phyloP scores from a whole-genome alignment of 2,329 filamentous ascomycete genomes.

The Epichloe scottii region DNA sequence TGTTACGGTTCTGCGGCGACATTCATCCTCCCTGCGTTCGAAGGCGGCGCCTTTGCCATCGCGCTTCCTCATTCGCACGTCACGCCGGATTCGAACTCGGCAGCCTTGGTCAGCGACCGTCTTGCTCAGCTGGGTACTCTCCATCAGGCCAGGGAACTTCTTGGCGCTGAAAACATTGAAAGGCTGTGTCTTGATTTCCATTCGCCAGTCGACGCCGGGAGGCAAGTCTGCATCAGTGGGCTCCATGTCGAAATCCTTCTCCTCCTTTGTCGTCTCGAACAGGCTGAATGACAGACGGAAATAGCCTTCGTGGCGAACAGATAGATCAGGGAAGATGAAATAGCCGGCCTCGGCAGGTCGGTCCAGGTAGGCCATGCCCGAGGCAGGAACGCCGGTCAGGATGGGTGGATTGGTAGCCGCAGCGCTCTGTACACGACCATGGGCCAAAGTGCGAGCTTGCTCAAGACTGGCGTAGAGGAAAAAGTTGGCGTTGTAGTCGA shows the following conservation, averaged over 20 bases:
- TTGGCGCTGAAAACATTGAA: slow-evolving; percentile 94
- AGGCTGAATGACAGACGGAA: slow-evolving; percentile 88
- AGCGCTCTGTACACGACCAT: slow-evolving; percentile 58
- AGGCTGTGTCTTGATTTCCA: slow-evolving; percentile 77
- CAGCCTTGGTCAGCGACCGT: slow-evolving; percentile 94
- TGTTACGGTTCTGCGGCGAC: slow-evolving; percentile 26
- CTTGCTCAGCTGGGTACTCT: slow-evolving; percentile 79
- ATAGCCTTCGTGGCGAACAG: slow-evolving; percentile 86
- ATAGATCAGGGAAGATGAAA: slow-evolving; percentile 95
- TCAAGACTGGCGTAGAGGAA: slow-evolving; percentile 92
- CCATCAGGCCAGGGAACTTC: slow-evolving; percentile 90
- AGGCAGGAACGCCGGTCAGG: slow-evolving; percentile 85
- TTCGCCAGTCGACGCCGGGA: slow-evolving; percentile 59
- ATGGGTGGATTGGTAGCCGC: slow-evolving; percentile 67
- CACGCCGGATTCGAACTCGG: slow-evolving; percentile 86
- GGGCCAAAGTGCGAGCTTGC: slow-evolving; percentile 69
- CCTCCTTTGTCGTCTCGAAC: slow-evolving; percentile 85
- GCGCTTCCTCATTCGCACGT: slow-evolving; percentile 82
- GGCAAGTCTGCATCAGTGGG: slow-evolving; percentile 33
- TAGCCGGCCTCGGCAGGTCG: slow-evolving; percentile 71
- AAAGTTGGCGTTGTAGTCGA: slow-evolving; percentile 91
- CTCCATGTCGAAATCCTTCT: slow-evolving; percentile 59
- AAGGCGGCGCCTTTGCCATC: slow-evolving; percentile 52
- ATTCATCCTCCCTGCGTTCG: slow-evolving; percentile 54
- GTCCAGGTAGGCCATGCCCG: slow-evolving; percentile 91